Conservation (phyloP, 192 early-diverging fungal species). For the Coemansia pectinata region DNA sequence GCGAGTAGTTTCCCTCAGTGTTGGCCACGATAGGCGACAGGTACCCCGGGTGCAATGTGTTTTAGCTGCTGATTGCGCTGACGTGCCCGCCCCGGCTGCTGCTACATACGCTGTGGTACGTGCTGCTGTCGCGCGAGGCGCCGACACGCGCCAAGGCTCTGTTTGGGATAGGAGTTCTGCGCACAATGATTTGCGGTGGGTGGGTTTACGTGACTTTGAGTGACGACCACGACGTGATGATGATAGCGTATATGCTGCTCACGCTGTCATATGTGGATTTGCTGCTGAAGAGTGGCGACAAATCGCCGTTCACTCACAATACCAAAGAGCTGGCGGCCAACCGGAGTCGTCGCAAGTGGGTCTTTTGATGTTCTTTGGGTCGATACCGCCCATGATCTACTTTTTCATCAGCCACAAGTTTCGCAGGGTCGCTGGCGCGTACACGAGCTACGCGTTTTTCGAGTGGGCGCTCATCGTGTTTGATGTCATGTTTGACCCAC, state of each 20-base stretch:
- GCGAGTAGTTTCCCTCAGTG: conserved; percentile 81
- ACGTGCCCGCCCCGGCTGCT: conserved; percentile 58
- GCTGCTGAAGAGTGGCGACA: conserved; percentile 56
- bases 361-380: conserved; percentile 65
- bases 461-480: conserved; percentile 83
- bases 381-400: conserved; percentile 73
- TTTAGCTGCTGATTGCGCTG: conserved; percentile 79
- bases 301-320: conserved; percentile 46
- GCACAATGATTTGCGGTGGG: conserved; percentile 76
- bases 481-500: conserved; percentile 75
- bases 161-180: conserved; percentile 57
- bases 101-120: conserved; percentile 53
- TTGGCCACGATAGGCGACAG: conserved; percentile 80
- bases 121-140: conserved; percentile 34
- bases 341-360: conserved; percentile 55
- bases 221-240: conserved; percentile 80
- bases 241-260: conserved; percentile 75
- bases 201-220: conserved; percentile 84
- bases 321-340: conserved; percentile 39
- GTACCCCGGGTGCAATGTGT: conserved; percentile 73
- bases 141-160: conserved; percentile 42
- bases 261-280: conserved; percentile 75
- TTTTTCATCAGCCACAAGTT: conserved; percentile 79
- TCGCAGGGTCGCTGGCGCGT: conserved; percentile 71
- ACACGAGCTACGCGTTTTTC: conserved; percentile 80